Conservation (phyloP, 805 yeast genomes). For the Candida sphagnicola region DNA sequence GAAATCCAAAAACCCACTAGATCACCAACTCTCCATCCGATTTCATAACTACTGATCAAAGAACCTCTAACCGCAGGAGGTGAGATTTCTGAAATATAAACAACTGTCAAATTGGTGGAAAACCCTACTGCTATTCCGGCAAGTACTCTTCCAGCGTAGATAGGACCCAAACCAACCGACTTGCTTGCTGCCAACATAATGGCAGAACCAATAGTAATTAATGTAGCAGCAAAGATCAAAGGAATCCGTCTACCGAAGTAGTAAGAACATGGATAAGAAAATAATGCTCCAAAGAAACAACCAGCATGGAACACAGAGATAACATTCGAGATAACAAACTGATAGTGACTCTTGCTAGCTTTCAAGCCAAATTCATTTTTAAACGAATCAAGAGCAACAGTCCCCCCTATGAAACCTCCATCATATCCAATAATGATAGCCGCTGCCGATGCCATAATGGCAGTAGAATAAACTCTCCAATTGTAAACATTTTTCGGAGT, state of each 20-base stretch:
- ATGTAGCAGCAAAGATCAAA: conserved; percentile 26
- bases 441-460: conserved; percentile 34
- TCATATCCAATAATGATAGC: conserved; percentile 40
- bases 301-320: conserved; percentile 39
- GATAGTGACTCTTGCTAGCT: conserved; percentile 14
- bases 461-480: conserved; percentile 29
- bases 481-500: conserved; percentile 37
- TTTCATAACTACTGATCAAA: conserved; percentile 28
- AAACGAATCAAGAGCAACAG: conserved; percentile 31
- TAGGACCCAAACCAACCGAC: conserved; percentile 28
- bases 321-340: conserved; percentile 25
- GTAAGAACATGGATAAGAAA: conserved; percentile 33
- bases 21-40: conserved; percentile 38
- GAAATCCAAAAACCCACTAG: conserved; percentile 37
- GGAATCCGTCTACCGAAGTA: conserved; percentile 31
- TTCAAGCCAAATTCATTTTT: conserved; percentile 29
- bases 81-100: conserved; percentile 30
- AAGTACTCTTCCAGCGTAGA: conserved; percentile 34
- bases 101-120: conserved; percentile 34
- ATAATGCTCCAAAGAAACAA: conserved; percentile 35
- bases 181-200: conserved; percentile 30
- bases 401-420: conserved; percentile 39
- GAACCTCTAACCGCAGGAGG: conserved; percentile 36
- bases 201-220: conserved; percentile 33
- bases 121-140: conserved; percentile 35